Evolutionary conservation across 169 alveolate species (phyloP).

Genomic region (Eimeria falciformis): DNA sequence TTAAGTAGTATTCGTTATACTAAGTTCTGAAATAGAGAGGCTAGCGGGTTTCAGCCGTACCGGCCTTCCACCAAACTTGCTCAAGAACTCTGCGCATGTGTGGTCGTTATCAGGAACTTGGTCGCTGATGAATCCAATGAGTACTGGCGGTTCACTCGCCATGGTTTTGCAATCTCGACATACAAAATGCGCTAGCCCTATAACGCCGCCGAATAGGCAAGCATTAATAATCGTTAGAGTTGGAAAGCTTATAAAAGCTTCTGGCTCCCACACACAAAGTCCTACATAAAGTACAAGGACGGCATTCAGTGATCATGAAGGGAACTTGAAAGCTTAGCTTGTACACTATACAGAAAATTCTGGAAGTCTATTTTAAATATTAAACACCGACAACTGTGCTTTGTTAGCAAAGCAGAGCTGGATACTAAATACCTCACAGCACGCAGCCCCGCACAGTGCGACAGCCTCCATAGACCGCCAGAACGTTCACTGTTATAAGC

Average conservation of each 20-base stretch:
- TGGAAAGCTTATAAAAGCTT: no score
- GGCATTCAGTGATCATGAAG: no score
- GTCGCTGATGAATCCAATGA: conserved; percentile 68
- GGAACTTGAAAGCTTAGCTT: no score
- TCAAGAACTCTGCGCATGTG: conserved; percentile 51
- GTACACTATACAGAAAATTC: no score
- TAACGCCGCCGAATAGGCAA: no score
- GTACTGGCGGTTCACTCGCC: conserved; percentile 58
- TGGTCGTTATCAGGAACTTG: conserved; percentile 62
- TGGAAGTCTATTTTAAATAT: no score
- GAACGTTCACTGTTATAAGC: conserved; percentile 8
- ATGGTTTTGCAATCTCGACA: not conserved
- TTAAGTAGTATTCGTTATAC: not conserved
- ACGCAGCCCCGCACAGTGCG: conserved; percentile 64
- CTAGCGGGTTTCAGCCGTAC: conserved; percentile 41
- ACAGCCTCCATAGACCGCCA: conserved; percentile 16
- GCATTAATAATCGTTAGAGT: no score
- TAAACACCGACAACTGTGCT: no score
- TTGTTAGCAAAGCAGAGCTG: no score
- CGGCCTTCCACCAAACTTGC: conserved; percentile 76
- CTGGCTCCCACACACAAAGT: no score
- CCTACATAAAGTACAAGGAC: no score
- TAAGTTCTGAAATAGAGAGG: not conserved
- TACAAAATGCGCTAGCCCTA: no score
- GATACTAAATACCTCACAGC: not conserved